Percentiles rank a stretch among this genome's conserved stretches.
Conservation (phyloP, 176 grass and related monocot species). For the Hordeum vulgare region DNA sequence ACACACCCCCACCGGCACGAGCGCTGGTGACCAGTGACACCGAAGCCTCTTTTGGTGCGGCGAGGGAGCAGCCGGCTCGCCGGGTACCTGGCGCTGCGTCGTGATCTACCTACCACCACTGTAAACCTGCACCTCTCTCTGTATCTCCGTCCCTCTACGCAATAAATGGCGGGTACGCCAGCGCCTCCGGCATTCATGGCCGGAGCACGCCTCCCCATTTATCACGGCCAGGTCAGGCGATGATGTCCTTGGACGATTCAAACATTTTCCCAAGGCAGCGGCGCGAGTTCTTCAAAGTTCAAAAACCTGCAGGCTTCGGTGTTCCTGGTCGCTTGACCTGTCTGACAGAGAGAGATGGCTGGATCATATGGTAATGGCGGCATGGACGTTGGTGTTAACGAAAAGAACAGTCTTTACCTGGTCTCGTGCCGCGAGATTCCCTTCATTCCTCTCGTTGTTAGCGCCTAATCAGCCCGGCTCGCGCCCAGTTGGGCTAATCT, state of each 20-base stretch:
- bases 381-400: neutral
- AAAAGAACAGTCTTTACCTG: slow-evolving; percentile 22
- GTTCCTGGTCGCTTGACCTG: slow-evolving; percentile 4
- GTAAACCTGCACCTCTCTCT: neutral
- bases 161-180: neutral
- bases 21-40: slow-evolving; percentile 3
- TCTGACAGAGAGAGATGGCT: slow-evolving; percentile 11
- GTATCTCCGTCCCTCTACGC: neutral
- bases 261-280: neutral
- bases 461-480: neutral
- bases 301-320: neutral
- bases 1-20: slow-evolving; percentile 14
- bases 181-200: slow-evolving; percentile 30
- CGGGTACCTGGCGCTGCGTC: neutral
- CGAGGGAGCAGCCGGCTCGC: neutral
- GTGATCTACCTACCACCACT: neutral
- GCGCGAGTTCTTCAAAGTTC: slow-evolving; percentile 24
- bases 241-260: neutral
- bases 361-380: slow-evolving; percentile 7
- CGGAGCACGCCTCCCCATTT: slow-evolving; percentile 33
- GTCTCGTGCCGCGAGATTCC: slow-evolving; percentile 34
- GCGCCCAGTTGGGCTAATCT: neutral
- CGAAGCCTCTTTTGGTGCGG: slow-evolving; percentile 1
- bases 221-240: slow-evolving; percentile 13
- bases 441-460: slow-evolving; percentile 41